Percentiles rank a stretch among this genome's conserved stretches.
These are phyloP conservation scores for Phoma herbarum DNA, from an alignment of 2,329 filamentous ascomycete genomes.

Conservation along the genomic window DNA sequence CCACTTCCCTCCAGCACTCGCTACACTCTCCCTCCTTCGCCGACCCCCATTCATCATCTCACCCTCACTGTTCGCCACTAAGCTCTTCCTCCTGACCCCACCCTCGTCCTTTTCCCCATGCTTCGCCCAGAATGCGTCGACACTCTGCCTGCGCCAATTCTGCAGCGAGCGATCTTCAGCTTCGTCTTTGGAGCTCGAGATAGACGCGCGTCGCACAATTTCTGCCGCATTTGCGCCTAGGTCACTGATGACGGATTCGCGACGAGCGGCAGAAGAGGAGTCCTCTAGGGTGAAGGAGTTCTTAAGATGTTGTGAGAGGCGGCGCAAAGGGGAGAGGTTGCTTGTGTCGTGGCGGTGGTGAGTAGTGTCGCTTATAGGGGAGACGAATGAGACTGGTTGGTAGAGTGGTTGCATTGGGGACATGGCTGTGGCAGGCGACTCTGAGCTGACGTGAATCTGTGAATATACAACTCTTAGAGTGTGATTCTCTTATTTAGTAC, in stretches of 20 bases:
- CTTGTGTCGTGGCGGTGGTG: neutral
- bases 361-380: neutral
- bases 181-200: neutral
- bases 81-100: neutral
- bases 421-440: neutral
- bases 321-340: neutral
- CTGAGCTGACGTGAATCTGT: no score
- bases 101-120: neutral
- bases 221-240: neutral
- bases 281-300: neutral
- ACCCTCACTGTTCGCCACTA: neutral
- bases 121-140: neutral
- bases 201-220: neutral
- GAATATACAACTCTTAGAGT: no score
- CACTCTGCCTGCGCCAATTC: neutral
- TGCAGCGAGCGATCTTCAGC: neutral
- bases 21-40: neutral
- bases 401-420: neutral
- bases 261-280: neutral
- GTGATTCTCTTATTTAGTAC: no score
- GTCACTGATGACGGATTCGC: neutral
- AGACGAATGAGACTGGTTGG: neutral
- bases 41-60: neutral
- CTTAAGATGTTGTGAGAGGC: neutral
- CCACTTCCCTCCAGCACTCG: neutral